Conservation (phyloP, 2,329 filamentous ascomycete genomes). For the Neonectria faginata region DNA sequence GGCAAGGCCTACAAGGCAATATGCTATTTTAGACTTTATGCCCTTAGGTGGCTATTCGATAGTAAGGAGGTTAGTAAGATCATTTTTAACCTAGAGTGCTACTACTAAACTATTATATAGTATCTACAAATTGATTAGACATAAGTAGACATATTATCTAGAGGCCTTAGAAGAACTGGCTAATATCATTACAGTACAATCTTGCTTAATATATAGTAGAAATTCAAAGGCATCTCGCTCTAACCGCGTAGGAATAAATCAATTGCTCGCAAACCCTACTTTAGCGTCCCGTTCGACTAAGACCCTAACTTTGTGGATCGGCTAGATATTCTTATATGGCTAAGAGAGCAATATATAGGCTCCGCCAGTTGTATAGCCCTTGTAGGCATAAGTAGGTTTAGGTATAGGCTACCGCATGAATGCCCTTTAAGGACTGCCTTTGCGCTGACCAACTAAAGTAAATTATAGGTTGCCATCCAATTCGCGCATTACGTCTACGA, state of each 20-base stretch:
- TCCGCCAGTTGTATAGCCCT: slow-evolving; percentile 44
- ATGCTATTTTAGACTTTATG: slow-evolving; percentile 15
- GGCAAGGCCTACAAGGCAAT: slow-evolving; percentile 22
- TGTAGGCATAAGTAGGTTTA: slow-evolving; percentile 51
- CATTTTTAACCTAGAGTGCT: slow-evolving; percentile 16
- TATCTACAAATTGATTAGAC: slow-evolving; percentile 17
- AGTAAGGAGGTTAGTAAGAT: slow-evolving; percentile 23
- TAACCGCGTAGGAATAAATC: not conserved
- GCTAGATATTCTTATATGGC: slow-evolving; percentile 41
- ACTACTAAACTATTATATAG: slow-evolving; percentile 9
- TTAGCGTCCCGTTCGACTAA: slow-evolving; percentile 44
- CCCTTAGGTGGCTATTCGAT: slow-evolving; percentile 28
- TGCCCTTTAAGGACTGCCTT: no score
- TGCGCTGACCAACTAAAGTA: slow-evolving; percentile 21
- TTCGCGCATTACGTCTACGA: slow-evolving; percentile 48
- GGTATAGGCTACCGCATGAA: slow-evolving; percentile 24
- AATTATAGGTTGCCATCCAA: slow-evolving; percentile 50
- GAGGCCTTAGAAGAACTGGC: not conserved
- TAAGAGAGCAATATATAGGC: slow-evolving; percentile 37
- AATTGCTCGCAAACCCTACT: slow-evolving; percentile 13
- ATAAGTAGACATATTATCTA: not conserved
- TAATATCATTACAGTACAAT: slow-evolving; percentile 2
- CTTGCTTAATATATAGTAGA: slow-evolving; percentile 16
- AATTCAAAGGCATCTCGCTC: slow-evolving; percentile 8
- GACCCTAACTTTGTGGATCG: slow-evolving; percentile 49